phyloP scores from a whole-genome alignment of 768 basidiomycete genomes.

The Termitomyces sp. region DNA sequence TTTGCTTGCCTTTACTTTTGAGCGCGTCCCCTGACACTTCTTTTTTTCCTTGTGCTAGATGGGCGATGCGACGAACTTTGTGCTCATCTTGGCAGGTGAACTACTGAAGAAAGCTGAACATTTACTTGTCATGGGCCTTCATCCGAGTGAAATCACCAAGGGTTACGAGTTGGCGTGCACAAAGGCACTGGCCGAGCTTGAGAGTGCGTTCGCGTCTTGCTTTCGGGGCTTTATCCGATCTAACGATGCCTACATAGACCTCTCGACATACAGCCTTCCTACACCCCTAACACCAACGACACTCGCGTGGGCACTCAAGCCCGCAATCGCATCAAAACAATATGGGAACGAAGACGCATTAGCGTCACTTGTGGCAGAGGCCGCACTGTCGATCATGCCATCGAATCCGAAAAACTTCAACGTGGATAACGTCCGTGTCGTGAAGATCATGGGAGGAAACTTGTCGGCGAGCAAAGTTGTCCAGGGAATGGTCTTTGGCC shows the following conservation, averaged over 20 bases:
- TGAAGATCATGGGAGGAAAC: conserved; percentile 96
- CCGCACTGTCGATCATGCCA: conserved; percentile 90
- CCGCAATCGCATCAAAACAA: conserved; percentile 95
- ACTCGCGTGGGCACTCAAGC: conserved; percentile 74
- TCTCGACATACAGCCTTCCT: conserved; percentile 66
- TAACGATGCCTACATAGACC: conserved; percentile 37
- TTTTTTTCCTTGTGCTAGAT: conserved; percentile 48
- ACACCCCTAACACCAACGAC: conserved; percentile 65
- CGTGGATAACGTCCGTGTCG: conserved; percentile 96
- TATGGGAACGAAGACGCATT: conserved; percentile 89
- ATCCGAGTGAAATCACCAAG: conserved; percentile 92
- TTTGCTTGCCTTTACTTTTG: neutral
- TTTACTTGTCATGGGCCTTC: conserved; percentile 92
- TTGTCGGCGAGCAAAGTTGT: conserved; percentile 84
- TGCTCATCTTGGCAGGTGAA: conserved; percentile 93
- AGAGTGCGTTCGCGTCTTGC: conserved; percentile 54
- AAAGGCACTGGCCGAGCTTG: conserved; percentile 83
- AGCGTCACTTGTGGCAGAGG: conserved; percentile 83
- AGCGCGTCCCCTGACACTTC: neutral
- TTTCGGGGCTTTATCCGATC: conserved; percentile 4
- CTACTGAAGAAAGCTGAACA: conserved; percentile 90
- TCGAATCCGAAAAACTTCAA: conserved; percentile 87
- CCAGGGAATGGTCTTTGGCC: conserved; percentile 96
- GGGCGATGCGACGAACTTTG: conserved; percentile 96
- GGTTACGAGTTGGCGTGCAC: conserved; percentile 90